These are phyloP conservation scores for Vaccinium vitisidaea DNA, from an alignment of 148 eudicot species.

Conservation along the genomic window DNA sequence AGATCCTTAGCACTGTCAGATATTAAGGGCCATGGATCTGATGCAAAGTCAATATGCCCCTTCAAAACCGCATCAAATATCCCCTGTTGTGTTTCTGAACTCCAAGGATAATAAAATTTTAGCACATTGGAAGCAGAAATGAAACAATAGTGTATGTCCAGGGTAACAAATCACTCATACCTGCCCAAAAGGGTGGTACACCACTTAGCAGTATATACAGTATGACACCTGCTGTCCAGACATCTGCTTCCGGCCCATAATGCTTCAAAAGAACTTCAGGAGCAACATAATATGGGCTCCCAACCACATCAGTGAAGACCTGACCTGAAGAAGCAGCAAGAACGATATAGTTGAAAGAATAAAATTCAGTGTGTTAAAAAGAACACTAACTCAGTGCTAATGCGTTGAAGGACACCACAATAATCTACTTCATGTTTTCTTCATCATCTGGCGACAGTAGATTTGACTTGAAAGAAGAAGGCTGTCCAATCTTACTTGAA, in stretches of 20 bases:
- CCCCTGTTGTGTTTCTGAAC: constrained; percentile 93
- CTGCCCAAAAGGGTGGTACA: constrained; percentile 99
- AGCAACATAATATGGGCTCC: constrained; percentile 98
- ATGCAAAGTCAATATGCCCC: constrained; percentile 88
- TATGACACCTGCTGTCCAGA: constrained; percentile 99
- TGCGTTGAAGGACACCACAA: background rate
- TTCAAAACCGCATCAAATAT: constrained; percentile 95
- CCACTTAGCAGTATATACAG: constrained; percentile 94
- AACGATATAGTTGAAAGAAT: background rate
- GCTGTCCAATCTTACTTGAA: background rate
- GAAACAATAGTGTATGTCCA: background rate
- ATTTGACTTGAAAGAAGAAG: background rate
- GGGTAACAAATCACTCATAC: constrained; percentile 32
- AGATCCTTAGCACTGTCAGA: constrained; percentile 96
- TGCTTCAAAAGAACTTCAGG: constrained; percentile 96
- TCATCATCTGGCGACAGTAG: background rate
- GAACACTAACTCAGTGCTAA: background rate
- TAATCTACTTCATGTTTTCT: background rate
- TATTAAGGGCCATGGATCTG: constrained; percentile 93
- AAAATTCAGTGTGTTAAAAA: background rate
- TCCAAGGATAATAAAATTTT: constrained; percentile 13
- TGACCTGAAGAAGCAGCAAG: constrained; percentile 60
- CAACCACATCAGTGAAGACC: constrained; percentile 88
- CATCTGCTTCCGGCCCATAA: constrained; percentile 97
- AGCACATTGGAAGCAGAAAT: constrained; percentile 4